Conservation (phyloP, 306 rosid species). For the Hippophae gyantsensis region DNA sequence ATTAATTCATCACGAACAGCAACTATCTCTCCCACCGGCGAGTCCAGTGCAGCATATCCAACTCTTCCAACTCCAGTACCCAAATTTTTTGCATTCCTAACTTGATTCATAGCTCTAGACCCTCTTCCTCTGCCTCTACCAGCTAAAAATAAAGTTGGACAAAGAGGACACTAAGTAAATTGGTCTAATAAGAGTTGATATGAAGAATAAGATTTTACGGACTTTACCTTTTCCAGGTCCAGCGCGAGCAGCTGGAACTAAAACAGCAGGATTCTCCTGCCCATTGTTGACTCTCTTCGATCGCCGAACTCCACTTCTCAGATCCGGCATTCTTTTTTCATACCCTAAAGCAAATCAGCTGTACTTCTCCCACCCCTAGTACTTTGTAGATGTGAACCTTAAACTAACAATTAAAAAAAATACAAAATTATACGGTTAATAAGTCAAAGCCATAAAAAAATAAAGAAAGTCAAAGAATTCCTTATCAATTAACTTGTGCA, state of each 20-base stretch:
- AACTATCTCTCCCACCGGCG: constrained; percentile 18
- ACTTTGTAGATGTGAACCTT: constrained; percentile 4
- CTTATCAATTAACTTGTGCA: no score
- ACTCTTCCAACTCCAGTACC: constrained; percentile 23
- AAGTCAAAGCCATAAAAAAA: background rate
- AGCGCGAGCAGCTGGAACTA: constrained; percentile 30
- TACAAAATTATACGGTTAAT: background rate
- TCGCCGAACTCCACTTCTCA: constrained; percentile 39
- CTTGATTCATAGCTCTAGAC: constrained; percentile 33
- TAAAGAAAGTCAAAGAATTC: no score
- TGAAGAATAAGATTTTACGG: background rate
- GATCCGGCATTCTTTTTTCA: constrained; percentile 36
- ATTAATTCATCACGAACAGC: constrained; percentile 23
- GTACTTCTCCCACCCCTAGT: constrained; percentile 18
- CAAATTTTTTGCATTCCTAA: constrained; percentile 20
- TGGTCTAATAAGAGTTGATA: background rate
- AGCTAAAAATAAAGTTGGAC: constrained; percentile 7
- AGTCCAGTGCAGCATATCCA: constrained; percentile 19
- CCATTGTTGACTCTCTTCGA: constrained; percentile 38
- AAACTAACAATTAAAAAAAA: constrained; percentile 3
- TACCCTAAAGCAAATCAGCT: constrained; percentile 12
- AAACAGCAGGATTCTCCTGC: constrained; percentile 24
- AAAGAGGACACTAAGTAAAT: constrained; percentile 3
- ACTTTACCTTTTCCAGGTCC: constrained; percentile 28
- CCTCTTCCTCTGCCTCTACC: constrained; percentile 33